Evolutionary conservation across 805 yeast genomes (phyloP), one percentile per base, ranked within the genome.

Genomic region (Ogataea allantospora): DNA sequence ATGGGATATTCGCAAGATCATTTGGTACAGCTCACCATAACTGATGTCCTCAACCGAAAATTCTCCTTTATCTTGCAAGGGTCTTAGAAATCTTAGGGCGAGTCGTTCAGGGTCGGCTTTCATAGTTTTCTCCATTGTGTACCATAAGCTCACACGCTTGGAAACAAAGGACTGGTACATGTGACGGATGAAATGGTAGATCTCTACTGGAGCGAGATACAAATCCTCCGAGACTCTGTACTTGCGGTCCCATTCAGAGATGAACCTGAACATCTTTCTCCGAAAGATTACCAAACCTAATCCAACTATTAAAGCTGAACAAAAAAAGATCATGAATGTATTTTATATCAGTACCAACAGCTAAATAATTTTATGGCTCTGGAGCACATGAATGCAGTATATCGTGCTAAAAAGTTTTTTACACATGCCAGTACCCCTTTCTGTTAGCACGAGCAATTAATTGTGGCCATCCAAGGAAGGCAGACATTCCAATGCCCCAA

Each of bases 81-180:
- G 77, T 46, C 77, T 67, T 6, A 83, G 73, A 54, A 79, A 88
- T 2, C 76, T 66, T n/a, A 89, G 55, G 1, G 91, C 95, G 12
- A 61, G 53, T 25, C 68, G 68, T 46, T 77, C 59, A 4, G 83
- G 78, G 45, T 73, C 52, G 38, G 62, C 57, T 17, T 53, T 38
- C 3, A 71, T 88, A n/a, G 73, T 61, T 18, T 62, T 47, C 48
- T 83, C 95, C 48, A 88, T 77, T 12, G 63, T 47, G 57, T 85
- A 81, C 88, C 93, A 88, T 51, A 73, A 72, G 50, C 80, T 79
- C 35, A 80, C 76, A 38, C 59, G 64, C 26, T 68, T 69, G 17
- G 68, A 51, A 26, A 54, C 53, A 10, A 57, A 50, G 33, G 49
- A 43, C 16, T 55, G 55, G 47, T 60, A 60, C 7, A 66, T 57